These are phyloP conservation scores for Apodospora peruviana DNA, from an alignment of 495 filamentous ascomycete species.

Conservation along the genomic window DNA sequence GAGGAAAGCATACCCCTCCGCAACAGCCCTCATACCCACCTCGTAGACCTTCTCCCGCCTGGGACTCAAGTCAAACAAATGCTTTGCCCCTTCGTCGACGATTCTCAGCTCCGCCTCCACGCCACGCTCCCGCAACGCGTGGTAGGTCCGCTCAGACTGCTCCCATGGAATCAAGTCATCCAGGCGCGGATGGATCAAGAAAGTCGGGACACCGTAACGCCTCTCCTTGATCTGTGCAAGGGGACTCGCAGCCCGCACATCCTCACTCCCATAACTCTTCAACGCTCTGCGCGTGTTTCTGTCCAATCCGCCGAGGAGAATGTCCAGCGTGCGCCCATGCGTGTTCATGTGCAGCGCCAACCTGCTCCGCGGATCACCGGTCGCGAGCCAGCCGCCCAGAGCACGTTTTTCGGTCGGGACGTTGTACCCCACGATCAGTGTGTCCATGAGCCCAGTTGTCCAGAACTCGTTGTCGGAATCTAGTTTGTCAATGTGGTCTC, in stretches of 20 bases:
- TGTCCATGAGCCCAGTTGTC: too few species aligned
- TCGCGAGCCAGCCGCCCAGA: too few species aligned
- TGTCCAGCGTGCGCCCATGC: too few species aligned
- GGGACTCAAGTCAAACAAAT: not conserved
- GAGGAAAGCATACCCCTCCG: slow-evolving; percentile 4
- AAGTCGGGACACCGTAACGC: slow-evolving; percentile 39
- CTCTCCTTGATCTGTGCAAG: slow-evolving; percentile 31
- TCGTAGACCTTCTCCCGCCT: not conserved
- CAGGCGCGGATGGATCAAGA: slow-evolving; percentile 36
- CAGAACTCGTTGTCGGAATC: too few species aligned
- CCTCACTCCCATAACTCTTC: slow-evolving; percentile 7
- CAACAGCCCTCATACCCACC: not conserved
- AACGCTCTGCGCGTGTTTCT: not conserved
- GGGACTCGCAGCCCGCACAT: slow-evolving; percentile 28
- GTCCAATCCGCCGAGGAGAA: too few species aligned
- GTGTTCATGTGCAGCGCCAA: too few species aligned
- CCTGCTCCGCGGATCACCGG: too few species aligned
- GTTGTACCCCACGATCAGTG: too few species aligned
- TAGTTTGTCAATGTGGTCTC: too few species aligned
- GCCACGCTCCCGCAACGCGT: slow-evolving; percentile 22
- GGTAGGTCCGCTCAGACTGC: slow-evolving; percentile 26
- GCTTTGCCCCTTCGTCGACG: not conserved
- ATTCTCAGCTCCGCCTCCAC: slow-evolving; percentile 20
- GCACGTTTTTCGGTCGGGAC: too few species aligned
- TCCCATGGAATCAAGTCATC: slow-evolving; percentile 47